Base-by-base conservation (phyloP, 495 filamentous ascomycete species). In the Aspergillus indologenus region DNA sequence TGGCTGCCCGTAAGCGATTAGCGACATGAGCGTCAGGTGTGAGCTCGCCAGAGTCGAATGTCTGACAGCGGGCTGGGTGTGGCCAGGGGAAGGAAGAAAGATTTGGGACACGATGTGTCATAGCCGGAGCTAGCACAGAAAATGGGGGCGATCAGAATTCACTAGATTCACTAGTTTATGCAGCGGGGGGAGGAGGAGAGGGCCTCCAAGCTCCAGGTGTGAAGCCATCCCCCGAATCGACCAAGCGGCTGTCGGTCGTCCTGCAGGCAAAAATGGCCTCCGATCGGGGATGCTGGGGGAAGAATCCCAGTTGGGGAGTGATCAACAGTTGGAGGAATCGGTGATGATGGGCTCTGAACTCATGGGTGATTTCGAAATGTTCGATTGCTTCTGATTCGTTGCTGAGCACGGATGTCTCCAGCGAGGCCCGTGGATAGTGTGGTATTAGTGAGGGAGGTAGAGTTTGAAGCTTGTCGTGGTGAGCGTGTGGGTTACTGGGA, bases 111-210 rank as follows among this genome's bases (percentile, higher is more conserved):
- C 34, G 34, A 40, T 40, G 34, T 40, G 34, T 40, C 34, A 40
- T 40, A 40, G 34, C 34, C 34, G 34, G 12, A 40, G 34, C 34
- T 40, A 40, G 12, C 34, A 40, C 34, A 40, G 34, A 40, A 40
- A 14, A 40, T 40, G 34, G 34, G 34, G 34, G 34, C 34, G 34
- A 40, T 40, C 34, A 40, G 34, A 40, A 40, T 11, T 40, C 34
- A 29, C 26, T 29, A 29, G 26, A 4, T 29, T n/a, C n/a, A 29
- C 56, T 75, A 75, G 68, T 71, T 70, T 75, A 54, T 17, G 49
- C n/a, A 58, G 26, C 22, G 20, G 49, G 15, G 51, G 42, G 34
- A 40, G 34, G 34, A 11, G 34, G 34, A 40, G 12, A 11, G 34
- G 12, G 31, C 12, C 34, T 14, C 26, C 26, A 29, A 29, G 26